Base-by-base conservation (phyloP, 78 protist genomes). In the Guillardia theta region DNA sequence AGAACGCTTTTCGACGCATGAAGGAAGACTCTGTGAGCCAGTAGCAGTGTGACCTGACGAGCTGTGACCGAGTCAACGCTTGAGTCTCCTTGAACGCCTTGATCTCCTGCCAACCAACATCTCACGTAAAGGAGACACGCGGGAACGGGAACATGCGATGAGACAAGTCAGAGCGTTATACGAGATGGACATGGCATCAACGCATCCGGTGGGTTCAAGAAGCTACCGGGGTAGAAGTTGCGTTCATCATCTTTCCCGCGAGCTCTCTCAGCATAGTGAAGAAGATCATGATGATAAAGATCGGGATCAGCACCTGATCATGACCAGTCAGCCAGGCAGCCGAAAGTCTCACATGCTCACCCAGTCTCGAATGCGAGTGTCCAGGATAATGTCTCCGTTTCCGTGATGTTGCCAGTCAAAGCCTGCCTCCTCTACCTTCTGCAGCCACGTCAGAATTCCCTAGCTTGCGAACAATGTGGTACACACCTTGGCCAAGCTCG, bases 251-350 rank as follows among this genome's bases (percentile, higher is more conserved):
- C 41, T 33, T 24, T 22, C 22, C 22, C 46, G 45, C 83, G 41
- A 22, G 15, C 41, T 70, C 83, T 36, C 83, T 36, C 36, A 70
- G 83, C 36, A 70, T 70, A 3, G 83, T 70, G 83, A 70, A 70
- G 83, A 12, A 70, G 33, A 70, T 70, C 83, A 70, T 70, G 83
- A 70, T 70, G 83, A 24, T 43, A 43, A 70, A 70, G 83, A 70
- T 70, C 46, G 83, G 83, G 83, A 70, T 15, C 45, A 70, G 41
- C n/a, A 70, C 70, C 70, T 58, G 70, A 58, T 9, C 39, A 6
- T 27, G 70, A 58, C 27, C 70, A 58, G 70, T 1, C 27, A 30
- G 4, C 2, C 39, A 24, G 3, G 70, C 70, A 58, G 6, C 70
- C 58, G 30, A 50, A 50, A 50, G 15, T n/a, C n/a, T n/a, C n/a